Percentiles rank a stretch among this genome's conserved stretches.
These are phyloP conservation scores for Citrus cavaleriei DNA, from an alignment of 345 rosid genomes.

Conservation along the genomic window DNA sequence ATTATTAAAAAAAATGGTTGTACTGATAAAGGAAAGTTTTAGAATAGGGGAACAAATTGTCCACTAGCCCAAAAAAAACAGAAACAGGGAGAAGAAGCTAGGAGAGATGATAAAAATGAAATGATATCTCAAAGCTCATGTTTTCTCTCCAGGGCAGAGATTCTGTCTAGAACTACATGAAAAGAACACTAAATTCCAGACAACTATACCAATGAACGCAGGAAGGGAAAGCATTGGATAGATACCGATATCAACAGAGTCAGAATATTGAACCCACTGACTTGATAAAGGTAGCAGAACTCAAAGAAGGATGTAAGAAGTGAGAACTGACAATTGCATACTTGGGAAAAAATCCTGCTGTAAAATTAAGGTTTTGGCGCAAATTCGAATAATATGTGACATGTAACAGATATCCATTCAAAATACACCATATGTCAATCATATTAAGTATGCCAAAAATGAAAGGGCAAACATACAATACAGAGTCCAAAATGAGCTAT, in stretches of 20 bases:
- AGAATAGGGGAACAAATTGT: background rate
- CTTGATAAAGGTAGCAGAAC: background rate
- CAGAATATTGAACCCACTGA: background rate
- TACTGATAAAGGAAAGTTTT: background rate
- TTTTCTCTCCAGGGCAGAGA: background rate
- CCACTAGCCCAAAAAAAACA: background rate
- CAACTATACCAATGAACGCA: background rate
- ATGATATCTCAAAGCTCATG: background rate
- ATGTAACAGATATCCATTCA: background rate
- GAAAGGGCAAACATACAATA: background rate
- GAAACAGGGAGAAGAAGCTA: background rate
- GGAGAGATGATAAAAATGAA: background rate
- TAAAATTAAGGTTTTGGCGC: background rate
- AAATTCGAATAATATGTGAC: constrained; percentile 11
- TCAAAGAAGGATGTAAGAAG: background rate
- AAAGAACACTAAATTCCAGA: background rate
- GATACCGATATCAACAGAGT: background rate
- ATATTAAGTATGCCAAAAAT: background rate
- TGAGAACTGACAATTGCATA: constrained; percentile 11
- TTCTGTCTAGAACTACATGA: background rate
- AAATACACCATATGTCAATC: background rate
- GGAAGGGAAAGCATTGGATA: background rate
- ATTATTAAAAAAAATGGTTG: background rate
- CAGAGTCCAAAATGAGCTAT: background rate
- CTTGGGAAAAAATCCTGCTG: background rate